Base-by-base conservation (phyloP, 75 land plant genomes). In the Picea sitchensis region DNA sequence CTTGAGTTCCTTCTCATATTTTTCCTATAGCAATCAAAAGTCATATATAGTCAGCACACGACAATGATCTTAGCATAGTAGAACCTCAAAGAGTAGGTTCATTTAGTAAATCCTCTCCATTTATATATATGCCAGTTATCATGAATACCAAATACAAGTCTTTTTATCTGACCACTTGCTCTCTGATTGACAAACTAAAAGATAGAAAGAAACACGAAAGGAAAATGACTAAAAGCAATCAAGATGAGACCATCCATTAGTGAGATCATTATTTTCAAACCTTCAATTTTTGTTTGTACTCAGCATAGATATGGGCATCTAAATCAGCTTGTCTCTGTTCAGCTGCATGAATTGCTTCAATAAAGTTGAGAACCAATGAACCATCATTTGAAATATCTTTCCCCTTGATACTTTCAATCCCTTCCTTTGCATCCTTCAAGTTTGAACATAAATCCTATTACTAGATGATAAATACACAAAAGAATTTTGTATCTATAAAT, bases 301-400 rank as follows among this genome's bases (percentile, higher is more conserved):
- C 98, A 67, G 81, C 80, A 84, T 86, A 95, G 56, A 69, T 60
- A 30, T 71, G 86, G 58, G 90, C 92, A 89, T 95, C 99, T 61
- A 79, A 58, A 68, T 96, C 95, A 79, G 93, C 92, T 80, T 96
- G 99, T 85, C 88, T 83, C 71, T 79, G 80, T 67, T 95, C 95
- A 82, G 98, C 99, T 47, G 88, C 94, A 87, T 95, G 98, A 71
- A 95, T 90, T 47, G 91, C 92, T 84, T 91, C 90, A 59, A 94
- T 78, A 72, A 91, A 76, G 72, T 93, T 90, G 80, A 92, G 81
- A 34, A 88, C 84, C 71, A 92, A 63, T 31, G 77, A 84, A 59
- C 84, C 90, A 81, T 86, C 85, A 23, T 79, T 76, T 23, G 90
- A 75, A 34, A 74, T 62, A 72, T 76, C 65, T 12, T 76, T 82